Evolutionary conservation across 331 rosid genomes (phyloP), one percentile per base, ranked within the genome.

Genomic region (Saraca asoca): DNA sequence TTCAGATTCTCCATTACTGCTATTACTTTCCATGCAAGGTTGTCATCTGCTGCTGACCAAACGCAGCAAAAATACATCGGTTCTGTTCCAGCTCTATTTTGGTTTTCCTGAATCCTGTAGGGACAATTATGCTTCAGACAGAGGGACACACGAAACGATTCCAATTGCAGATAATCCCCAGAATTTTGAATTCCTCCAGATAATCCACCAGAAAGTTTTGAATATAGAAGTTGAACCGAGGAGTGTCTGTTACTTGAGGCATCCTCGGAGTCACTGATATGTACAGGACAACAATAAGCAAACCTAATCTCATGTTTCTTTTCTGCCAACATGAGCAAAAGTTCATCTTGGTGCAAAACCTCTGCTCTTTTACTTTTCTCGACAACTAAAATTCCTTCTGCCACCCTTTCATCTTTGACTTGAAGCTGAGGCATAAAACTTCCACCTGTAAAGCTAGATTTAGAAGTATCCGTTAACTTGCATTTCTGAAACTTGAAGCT

Each of bases 321-420:
- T 70, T 87, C 82, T 41, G 83, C 91, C 75, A 93, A 64, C 81
- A 72, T 63, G 52, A 50, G 75, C 74, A 76, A 68, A 75, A 93
- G 82, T 74, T 90, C 98, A 35, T 90, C 88, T 72, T 74, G 82
- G 79, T 82, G 88, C 29, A 88, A 62, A 42, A 84, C 58, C 81
- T 81, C 84, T 41, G 90, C 74, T 63, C 68, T 81, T 76, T 81
- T 74, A 52, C 65, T 79, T 35, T 73, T 79, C 64, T 86, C 95
- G 80, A 81, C 43, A 7, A 82, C 85, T 73, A 88, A 73, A 68
- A 90, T 67, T 38, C 94, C 98, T 74, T 84, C 87, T 8, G 66
- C 82, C 62, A 78, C 87, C 82, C 97, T 84, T 68, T 93, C 85
- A 55, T 93, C 95, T 24, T 49, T 76, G 49, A 86, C 88, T 74